Base-by-base conservation (phyloP, 768 basidiomycete genomes). In the Mycena venus region DNA sequence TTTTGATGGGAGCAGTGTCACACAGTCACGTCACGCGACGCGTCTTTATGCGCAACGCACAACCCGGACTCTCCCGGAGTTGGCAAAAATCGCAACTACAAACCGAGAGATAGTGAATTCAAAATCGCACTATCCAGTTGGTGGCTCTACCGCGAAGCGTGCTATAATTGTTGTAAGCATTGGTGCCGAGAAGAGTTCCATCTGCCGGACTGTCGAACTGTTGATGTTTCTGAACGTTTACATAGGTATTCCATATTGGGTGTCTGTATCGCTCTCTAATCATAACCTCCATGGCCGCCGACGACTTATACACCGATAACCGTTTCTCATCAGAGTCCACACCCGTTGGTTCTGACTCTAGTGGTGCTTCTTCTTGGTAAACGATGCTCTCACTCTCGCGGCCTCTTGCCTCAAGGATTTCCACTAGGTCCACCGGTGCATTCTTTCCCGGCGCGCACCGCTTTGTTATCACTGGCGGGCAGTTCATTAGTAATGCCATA, bases 401-500 rank as follows among this genome's bases (percentile, higher is more conserved):
- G 56, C 31, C 56, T 58, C 56, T 34, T 21, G 31, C 19, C 56
- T 17, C 56, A 58, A 11, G 19, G 19, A 19, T 17, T 29, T 21
- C 56, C 31, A n/a, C n/a, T n/a, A 58, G 56, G 31, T 27, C 29
- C 31, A 58, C 31, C 56, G 58, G 58, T 38, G 58, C 58, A 21
- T 59, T 59, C 58, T 59, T 59, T 38, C 58, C 58, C 58, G 34
- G 58, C 34, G 58, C 58, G 17, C 58, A 59, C 21, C 58, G 38
- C 34, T 59, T 59, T 38, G 58, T 59, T n/a, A 21, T 59, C 58
- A 19, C 58, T 38, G 58, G 58, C 58, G 34, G 58, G 21, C 32
- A 59, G 34, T 59, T 59, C 58, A 59, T 23, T n/a, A 59, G 34
- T 23, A 59, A 59, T 59, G 7, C 23, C 34, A 59, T 38, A 36